These are phyloP conservation scores for Cercospora sojina DNA, from an alignment of 2,329 filamentous ascomycete species.

Conservation along the genomic window DNA sequence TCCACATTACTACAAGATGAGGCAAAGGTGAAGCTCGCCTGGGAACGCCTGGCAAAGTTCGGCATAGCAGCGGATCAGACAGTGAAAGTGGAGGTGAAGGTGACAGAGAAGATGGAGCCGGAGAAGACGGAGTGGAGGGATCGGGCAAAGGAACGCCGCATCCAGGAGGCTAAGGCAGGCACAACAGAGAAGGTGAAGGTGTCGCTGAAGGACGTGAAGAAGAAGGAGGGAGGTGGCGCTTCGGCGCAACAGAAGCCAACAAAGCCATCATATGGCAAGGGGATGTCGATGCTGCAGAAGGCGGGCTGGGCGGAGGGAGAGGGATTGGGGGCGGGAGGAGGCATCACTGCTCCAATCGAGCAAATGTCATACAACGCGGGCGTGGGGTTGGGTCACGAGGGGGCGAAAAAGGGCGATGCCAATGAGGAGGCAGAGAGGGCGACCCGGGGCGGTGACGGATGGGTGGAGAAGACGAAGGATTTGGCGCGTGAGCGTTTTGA, in stretches of 20 bases:
- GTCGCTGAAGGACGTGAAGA: conserved; percentile 31
- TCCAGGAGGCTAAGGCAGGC: conserved; percentile 56
- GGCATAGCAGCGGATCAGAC: conserved; percentile 23
- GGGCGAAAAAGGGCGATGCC: conserved; percentile 68
- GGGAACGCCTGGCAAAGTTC: conserved; percentile 24
- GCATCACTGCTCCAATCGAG: conserved; percentile 63
- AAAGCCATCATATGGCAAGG: conserved; percentile 37
- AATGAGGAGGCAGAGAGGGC: conserved; percentile 61
- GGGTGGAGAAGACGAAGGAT: conserved; percentile 64
- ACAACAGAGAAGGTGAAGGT: conserved; percentile 24
- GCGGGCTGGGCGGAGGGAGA: conserved; percentile 69
- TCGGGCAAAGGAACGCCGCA: conserved; percentile 65
- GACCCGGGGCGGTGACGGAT: conserved; percentile 56
- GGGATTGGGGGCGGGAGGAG: conserved; percentile 62
- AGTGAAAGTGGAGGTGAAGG: conserved; percentile 17
- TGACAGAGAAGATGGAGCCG: neutral
- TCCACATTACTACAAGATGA: conserved; percentile 55
- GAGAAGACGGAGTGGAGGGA: conserved; percentile 55
- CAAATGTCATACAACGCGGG: conserved; percentile 66
- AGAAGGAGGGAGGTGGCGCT: neutral
- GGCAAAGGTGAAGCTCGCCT: conserved; percentile 41
- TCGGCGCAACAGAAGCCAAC: conserved; percentile 5
- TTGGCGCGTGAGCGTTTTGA: conserved; percentile 66
- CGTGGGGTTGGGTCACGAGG: conserved; percentile 68
- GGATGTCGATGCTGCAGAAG: conserved; percentile 59